Percentiles rank a stretch among this genome's conserved stretches.
Evolutionary conservation across 164 flowering plant genomes (phyloP).

Genomic region (Stephania cephalantha): DNA sequence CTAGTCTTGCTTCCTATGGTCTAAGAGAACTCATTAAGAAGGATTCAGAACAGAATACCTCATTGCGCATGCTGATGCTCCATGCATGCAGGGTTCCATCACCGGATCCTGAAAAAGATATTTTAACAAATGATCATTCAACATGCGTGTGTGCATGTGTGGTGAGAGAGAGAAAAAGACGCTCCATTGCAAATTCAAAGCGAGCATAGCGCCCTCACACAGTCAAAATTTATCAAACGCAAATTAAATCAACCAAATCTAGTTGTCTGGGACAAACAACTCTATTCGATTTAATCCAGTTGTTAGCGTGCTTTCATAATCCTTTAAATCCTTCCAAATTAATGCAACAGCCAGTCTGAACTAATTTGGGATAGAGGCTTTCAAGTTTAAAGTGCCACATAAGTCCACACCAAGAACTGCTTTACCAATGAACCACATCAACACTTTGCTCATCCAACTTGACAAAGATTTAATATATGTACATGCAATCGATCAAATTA

Average conservation of each 20-base stretch:
- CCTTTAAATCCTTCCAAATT: too few relatives aligned
- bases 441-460: not conserved
- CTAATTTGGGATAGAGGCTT: not conserved
- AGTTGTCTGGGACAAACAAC: too few relatives aligned
- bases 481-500: not conserved
- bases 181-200: not conserved
- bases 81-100: constrained; percentile 95
- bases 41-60: constrained; percentile 41
- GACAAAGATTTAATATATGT: not conserved
- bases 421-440: not conserved
- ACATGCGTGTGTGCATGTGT: not conserved
- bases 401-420: not conserved
- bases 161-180: not conserved
- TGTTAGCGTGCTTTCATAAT: not conserved
- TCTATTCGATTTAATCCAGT: not conserved
- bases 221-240: not conserved
- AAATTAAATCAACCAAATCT: not conserved
- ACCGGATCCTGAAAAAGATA: constrained; percentile 67
- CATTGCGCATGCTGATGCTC: constrained; percentile 54
- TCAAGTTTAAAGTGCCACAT: not conserved
- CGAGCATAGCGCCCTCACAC: too few relatives aligned
- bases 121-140: not conserved
- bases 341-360: not conserved
- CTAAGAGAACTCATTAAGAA: not conserved
- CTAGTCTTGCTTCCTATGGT: not conserved